These are phyloP conservation scores for Chalciporus pseudorubinellus DNA, from an alignment of 768 basidiomycete species.

Conservation along the genomic window DNA sequence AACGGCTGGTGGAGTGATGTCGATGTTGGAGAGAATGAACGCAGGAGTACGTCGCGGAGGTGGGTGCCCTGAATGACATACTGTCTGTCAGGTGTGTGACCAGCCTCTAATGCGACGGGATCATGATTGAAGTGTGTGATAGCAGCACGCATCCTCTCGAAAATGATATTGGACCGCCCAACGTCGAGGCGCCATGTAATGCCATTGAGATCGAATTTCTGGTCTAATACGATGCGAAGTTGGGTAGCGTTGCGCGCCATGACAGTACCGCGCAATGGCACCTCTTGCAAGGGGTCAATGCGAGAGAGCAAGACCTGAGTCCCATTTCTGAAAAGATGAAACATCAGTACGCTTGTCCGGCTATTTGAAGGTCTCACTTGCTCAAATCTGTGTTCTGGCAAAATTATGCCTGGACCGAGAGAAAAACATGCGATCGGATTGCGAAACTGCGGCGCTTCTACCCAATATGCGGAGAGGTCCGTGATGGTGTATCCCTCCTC, in stretches of 20 bases:
- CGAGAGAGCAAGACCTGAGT: constrained; percentile 65
- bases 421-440: constrained; percentile 65
- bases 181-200: constrained; percentile 70
- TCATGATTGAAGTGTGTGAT: constrained; percentile 56
- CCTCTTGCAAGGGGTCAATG: constrained; percentile 58
- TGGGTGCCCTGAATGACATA: constrained; percentile 66
- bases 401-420: constrained; percentile 56
- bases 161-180: constrained; percentile 62
- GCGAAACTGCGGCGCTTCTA: constrained; percentile 60
- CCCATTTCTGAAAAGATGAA: constrained; percentile 53
- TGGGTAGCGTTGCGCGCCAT: constrained; percentile 48
- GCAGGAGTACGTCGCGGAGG: constrained; percentile 68
- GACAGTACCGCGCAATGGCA: constrained; percentile 53
- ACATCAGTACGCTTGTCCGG: neutral
- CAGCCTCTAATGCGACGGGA: constrained; percentile 40
- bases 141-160: constrained; percentile 68
- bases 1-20: constrained; percentile 29
- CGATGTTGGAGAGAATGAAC: constrained; percentile 43
- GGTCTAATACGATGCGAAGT: constrained; percentile 57
- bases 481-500: constrained; percentile 75
- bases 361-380: constrained; percentile 33
- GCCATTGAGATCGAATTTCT: constrained; percentile 42
- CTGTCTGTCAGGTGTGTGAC: constrained; percentile 39
- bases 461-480: constrained; percentile 65
- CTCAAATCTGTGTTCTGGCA: constrained; percentile 73